These are phyloP conservation scores for Eudorina sp. DNA, from an alignment of 139 green algal genomes.

Conservation along the genomic window DNA sequence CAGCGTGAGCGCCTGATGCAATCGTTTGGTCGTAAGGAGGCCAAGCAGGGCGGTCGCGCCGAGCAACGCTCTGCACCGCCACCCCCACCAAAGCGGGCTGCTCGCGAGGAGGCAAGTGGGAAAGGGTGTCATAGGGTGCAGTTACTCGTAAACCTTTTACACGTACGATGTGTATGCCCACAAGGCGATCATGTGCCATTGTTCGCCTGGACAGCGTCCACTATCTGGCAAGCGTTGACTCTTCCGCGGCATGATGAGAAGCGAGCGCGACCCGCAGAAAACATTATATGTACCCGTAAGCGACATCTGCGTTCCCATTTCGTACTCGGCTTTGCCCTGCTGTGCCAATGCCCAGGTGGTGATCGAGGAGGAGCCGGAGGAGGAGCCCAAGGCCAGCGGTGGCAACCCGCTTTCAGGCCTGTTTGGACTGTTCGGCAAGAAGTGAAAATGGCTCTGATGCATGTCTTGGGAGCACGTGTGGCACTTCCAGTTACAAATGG, in stretches of 20 bases:
- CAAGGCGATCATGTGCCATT: not conserved
- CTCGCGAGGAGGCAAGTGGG: constrained; percentile 14
- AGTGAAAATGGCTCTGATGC: too few relatives aligned
- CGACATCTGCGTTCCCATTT: not conserved
- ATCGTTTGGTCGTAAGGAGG: constrained; percentile 20
- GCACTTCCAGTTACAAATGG: too few relatives aligned
- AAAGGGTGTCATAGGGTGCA: not conserved
- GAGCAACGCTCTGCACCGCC: not conserved
- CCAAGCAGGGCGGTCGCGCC: constrained; percentile 12
- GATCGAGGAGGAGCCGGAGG: constrained; percentile 16
- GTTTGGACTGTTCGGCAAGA: constrained; percentile 38
- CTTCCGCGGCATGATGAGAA: not conserved
- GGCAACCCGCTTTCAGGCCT: constrained; percentile 38
- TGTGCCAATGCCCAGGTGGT: not conserved
- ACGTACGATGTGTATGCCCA: not conserved
- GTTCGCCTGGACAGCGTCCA: too few relatives aligned
- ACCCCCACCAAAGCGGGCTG: not conserved
- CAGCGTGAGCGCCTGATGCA: constrained; percentile 26
- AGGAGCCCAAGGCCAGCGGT: not conserved
- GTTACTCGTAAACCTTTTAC: not conserved
- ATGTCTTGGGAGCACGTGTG: too few relatives aligned
- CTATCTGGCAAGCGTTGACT: not conserved
- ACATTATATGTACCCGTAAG: not conserved
- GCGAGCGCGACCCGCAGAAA: not conserved
- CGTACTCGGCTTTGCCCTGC: not conserved